phyloP scores from a whole-genome alignment of 352 stramenopile species.

The Globisporangium camurandrum region DNA sequence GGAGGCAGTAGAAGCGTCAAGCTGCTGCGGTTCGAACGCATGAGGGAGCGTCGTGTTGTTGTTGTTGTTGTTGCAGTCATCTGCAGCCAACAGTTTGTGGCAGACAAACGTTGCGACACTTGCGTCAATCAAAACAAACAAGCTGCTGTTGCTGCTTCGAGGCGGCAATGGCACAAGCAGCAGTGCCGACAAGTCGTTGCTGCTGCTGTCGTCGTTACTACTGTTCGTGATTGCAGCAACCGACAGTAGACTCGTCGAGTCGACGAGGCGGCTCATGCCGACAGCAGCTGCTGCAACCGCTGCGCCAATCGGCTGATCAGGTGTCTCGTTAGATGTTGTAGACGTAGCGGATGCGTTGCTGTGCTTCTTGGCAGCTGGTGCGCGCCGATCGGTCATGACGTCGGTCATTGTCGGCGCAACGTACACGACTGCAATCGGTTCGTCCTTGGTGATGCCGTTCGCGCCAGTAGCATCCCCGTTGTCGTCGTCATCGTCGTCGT shows the following conservation, averaged over 20 bases:
- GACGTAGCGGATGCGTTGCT: no score
- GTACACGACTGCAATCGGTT: background rate
- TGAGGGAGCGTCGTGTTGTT: background rate
- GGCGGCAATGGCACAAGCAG: no score
- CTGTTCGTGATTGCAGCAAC: background rate
- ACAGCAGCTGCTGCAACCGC: slow-evolving; percentile 1
- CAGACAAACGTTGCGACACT: slow-evolving; percentile 1
- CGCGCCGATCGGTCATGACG: background rate
- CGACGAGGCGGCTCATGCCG: slow-evolving; percentile 8
- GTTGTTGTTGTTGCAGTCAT: background rate
- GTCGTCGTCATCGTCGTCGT: background rate
- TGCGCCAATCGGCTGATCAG: no score
- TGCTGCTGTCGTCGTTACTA: background rate
- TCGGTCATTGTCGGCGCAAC: background rate
- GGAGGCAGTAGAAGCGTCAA: no score
- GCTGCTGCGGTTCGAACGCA: slow-evolving; percentile 3
- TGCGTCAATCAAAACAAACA: slow-evolving; percentile 1
- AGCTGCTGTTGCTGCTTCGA: no score
- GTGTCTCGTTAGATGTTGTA: no score
- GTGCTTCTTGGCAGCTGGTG: background rate
- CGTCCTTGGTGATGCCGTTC: no score
- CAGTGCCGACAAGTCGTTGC: no score
- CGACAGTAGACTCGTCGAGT: background rate
- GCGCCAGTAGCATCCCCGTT: no score
- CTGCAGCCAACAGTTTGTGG: no score